phyloP scores from a whole-genome alignment of 306 rosid genomes.

The Glycine tomentella region DNA sequence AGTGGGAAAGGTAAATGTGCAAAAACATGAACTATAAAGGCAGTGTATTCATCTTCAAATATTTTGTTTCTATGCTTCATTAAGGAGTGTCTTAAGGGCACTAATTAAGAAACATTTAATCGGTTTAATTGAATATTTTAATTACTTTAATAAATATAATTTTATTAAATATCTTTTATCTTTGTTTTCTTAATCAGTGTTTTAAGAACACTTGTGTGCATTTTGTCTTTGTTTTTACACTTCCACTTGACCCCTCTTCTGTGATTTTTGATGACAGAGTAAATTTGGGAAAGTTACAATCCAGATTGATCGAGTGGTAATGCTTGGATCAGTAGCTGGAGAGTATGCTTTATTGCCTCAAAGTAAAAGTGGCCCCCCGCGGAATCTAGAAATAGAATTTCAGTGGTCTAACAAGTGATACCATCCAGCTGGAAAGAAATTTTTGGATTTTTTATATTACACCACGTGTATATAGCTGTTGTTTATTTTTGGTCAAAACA shows the following conservation, averaged over 20 bases:
- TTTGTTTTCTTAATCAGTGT: background rate
- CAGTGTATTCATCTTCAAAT: conserved; percentile 15
- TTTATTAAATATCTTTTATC: background rate
- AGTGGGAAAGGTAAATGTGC: conserved; percentile 84
- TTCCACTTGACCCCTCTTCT: conserved; percentile 16
- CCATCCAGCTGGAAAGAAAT: conserved; percentile 39
- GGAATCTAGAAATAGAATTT: conserved; percentile 97
- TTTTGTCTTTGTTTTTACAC: background rate
- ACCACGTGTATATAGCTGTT: conserved; percentile 68
- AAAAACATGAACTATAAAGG: conserved; percentile 18
- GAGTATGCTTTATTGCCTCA: conserved; percentile 91
- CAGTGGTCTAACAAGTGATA: conserved; percentile 93
- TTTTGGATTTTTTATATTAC: conserved; percentile 46
- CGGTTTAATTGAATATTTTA: background rate
- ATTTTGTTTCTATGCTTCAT: background rate
- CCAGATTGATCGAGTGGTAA: conserved; percentile 95
- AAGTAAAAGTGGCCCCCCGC: conserved; percentile 91
- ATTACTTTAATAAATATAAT: no score
- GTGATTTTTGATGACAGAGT: conserved; percentile 64
- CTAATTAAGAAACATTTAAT: background rate
- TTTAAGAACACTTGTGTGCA: background rate
- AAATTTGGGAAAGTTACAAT: conserved; percentile 97
- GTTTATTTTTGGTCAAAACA: conserved; percentile 52
- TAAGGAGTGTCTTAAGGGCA: background rate
- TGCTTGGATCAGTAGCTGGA: conserved; percentile 97